Percentiles rank a stretch among this genome's conserved stretches.
phyloP scores from a whole-genome alignment of 768 basidiomycete genomes.

The Clathrus columnatus region DNA sequence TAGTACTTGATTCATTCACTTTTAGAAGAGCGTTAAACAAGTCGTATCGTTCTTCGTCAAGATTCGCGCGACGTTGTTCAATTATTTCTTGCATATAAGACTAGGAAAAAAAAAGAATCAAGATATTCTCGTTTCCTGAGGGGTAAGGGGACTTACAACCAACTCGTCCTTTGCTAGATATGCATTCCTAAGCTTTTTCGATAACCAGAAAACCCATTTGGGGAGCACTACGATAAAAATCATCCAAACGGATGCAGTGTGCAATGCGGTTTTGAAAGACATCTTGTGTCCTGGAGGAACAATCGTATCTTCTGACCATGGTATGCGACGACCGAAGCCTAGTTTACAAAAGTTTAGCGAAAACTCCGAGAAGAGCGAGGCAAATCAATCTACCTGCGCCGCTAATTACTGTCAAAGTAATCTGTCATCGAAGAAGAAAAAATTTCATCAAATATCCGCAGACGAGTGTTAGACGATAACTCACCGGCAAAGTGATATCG shows the following conservation, averaged over 20 bases:
- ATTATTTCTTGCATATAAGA: slow-evolving; percentile 48
- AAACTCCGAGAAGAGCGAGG: too few relatives aligned
- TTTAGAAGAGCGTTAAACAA: slow-evolving; percentile 44
- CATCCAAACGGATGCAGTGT: slow-evolving; percentile 32
- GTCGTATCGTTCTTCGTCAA: slow-evolving; percentile 37
- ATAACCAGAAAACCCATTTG: slow-evolving; percentile 30
- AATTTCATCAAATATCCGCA: not conserved
- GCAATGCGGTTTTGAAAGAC: slow-evolving; percentile 42
- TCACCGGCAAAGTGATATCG: slow-evolving; percentile 46
- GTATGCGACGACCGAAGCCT: slow-evolving; percentile 46
- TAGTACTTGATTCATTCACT: slow-evolving; percentile 35
- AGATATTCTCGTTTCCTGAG: not conserved
- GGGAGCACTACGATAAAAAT: slow-evolving; percentile 33
- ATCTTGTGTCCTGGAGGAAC: slow-evolving; percentile 37
- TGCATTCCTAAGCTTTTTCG: slow-evolving; percentile 23
- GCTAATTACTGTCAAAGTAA: slow-evolving; percentile 40
- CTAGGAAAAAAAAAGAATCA: too few relatives aligned
- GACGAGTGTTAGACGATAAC: slow-evolving; percentile 8
- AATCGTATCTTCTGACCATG: slow-evolving; percentile 37
- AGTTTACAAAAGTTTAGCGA: not conserved
- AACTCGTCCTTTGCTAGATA: slow-evolving; percentile 22
- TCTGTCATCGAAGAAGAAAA: not conserved
- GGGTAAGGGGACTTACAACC: slow-evolving; percentile 13
- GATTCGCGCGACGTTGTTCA: slow-evolving; percentile 26
- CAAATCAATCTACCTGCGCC: slow-evolving; percentile 33